Base-by-base conservation (phyloP, 2,329 filamentous ascomycete species). In the Xylariaceae sp. region DNA sequence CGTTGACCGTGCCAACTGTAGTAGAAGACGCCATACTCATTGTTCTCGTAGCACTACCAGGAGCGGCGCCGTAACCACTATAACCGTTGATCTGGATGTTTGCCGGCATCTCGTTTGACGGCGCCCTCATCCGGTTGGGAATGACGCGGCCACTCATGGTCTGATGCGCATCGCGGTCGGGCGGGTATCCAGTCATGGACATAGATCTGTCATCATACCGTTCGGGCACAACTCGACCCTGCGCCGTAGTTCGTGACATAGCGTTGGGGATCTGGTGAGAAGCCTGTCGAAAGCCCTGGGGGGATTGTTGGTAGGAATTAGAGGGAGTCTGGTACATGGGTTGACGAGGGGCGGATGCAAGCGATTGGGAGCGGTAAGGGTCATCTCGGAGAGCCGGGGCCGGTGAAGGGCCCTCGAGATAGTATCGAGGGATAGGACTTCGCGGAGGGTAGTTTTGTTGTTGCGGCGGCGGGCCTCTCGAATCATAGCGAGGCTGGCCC, bases 111-210 rank as follows among this genome's bases (percentile, higher is more conserved):
- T 82, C 78, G 59, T 71, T 73, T 60, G 73, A 79, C 59, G 73
- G 78, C 68, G 76, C 78, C 80, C 74, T 67, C 60, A 64, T 66
- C 54, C 89, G 83, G 68, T 87, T 89, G 2, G 94, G 94, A 65
- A 99, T 96, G 17, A 96, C 82, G 66, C 94, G 85, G 52, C 94
- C 94, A 71, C 90, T 96, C 85, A 93, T 95, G 4, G 92, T 97
- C 74, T 97, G 93, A 73, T 94, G 88, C 50, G 92, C 80, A 68
- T 89, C 88, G 61, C 84, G 82, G 67, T 95, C 90, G 56, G 88
- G 81, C 2, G 87, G 82, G 66, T 91, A 89, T 8, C 89, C 90
- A 4, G 88, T 94, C 88, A 99, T 88, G 51, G 93, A 96, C 94
- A 97, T 97, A 64, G 94, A 87, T 59, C 94, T 85, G 74, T 97